Evolutionary conservation across 2,329 filamentous ascomycete species (phyloP).

Genomic region (Fusarium sp.): DNA sequence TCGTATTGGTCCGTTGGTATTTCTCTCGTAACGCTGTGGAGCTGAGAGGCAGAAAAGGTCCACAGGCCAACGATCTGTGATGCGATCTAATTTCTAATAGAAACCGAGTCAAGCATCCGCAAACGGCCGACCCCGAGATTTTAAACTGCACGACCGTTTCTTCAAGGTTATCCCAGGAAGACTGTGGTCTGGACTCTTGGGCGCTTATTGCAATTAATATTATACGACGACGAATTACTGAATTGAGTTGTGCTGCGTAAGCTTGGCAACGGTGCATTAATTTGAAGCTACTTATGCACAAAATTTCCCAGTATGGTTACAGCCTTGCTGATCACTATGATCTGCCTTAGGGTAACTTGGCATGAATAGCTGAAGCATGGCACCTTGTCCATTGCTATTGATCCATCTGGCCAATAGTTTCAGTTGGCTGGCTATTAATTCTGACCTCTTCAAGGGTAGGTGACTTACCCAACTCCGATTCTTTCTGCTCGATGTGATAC

Average conservation of each 20-base stretch:
- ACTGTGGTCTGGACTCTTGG: not conserved
- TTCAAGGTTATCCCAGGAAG: slow-evolving; percentile 4
- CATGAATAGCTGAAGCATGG: too few relatives aligned
- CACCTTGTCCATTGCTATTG: too few relatives aligned
- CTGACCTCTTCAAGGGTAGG: too few relatives aligned
- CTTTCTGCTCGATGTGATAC: too few relatives aligned
- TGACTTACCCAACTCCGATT: too few relatives aligned
- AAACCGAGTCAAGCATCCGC: slow-evolving; percentile 33
- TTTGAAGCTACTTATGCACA: slow-evolving; percentile 2
- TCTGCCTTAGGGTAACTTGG: slow-evolving; percentile 16
- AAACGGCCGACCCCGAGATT: slow-evolving; percentile 28
- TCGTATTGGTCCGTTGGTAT: slow-evolving; percentile 11
- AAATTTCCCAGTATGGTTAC: not conserved
- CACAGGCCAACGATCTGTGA: slow-evolving; percentile 31
- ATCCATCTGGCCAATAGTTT: not conserved
- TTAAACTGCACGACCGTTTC: too few relatives aligned
- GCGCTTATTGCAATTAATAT: too few relatives aligned
- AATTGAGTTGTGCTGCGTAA: not conserved
- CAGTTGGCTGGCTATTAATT: too few relatives aligned
- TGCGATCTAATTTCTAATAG: slow-evolving; percentile 34
- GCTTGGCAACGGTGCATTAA: not conserved
- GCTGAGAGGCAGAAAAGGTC: not conserved
- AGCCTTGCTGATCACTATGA: slow-evolving; percentile 1
- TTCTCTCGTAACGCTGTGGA: slow-evolving; percentile 40
- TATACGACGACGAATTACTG: too few relatives aligned